A percentile compares a stretch with the other conserved stretches of the same genome.
These are phyloP conservation scores for Brassica nigra DNA, from an alignment of 345 rosid genomes.

Conservation along the genomic window DNA sequence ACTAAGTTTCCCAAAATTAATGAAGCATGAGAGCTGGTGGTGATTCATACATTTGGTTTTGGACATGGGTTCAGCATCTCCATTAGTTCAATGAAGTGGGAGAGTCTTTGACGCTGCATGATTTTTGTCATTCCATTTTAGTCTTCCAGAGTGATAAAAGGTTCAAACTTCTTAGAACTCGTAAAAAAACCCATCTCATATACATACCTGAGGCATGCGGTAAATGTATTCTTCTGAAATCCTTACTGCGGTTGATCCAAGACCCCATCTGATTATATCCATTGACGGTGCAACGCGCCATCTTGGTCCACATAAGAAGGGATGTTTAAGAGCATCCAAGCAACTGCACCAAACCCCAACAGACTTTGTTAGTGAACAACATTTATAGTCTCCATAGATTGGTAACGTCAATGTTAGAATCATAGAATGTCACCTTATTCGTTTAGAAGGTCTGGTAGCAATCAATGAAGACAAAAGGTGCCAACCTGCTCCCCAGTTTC, in stretches of 20 bases:
- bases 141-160: not conserved
- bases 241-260: constrained; percentile 88
- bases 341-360: constrained; percentile 51
- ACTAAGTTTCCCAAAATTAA: not conserved
- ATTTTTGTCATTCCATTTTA: not conserved
- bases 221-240: constrained; percentile 91
- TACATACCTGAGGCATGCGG: constrained; percentile 66
- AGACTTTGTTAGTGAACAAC: not conserved
- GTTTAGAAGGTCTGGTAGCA: constrained; percentile 69
- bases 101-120: constrained; percentile 72
- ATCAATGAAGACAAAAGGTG: constrained; percentile 81
- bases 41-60: constrained; percentile 58
- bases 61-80: constrained; percentile 92
- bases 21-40: not conserved
- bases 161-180: not conserved
- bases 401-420: not conserved
- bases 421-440: constrained; percentile 76
- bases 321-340: constrained; percentile 90
- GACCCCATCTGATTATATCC: constrained; percentile 95
- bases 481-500: constrained; percentile 98
- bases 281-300: constrained; percentile 89
- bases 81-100: constrained; percentile 83
- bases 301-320: constrained; percentile 92
- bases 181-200: not conserved
- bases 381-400: not conserved